Evolutionary conservation across 2,329 filamentous ascomycete genomes (phyloP), one percentile per base, ranked within the genome.

Genomic region (Ascochyta lentis): DNA sequence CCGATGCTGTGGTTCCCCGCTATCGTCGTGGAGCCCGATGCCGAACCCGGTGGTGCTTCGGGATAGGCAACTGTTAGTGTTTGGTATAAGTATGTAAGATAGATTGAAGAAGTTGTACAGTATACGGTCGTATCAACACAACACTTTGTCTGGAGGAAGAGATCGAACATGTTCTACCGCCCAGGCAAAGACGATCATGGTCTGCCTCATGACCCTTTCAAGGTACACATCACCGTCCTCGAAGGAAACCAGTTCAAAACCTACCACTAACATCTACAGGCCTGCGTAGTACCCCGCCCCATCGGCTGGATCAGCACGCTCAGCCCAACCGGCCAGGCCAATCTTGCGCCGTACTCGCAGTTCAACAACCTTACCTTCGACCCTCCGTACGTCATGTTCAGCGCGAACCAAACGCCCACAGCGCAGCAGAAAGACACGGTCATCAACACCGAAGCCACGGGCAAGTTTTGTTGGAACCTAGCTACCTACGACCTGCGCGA

Each of bases 341-440:
- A 87, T 61, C 79, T 87, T 2, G 85, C 84, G 0, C 85, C 85
- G 0, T 87, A 84, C 72, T 81, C 76, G 0, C 85, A 87, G 71
- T 87, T 87, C 78, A 86, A 83, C 70, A 87, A 87, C 60, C 78
- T 87, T 0, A 86, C 83, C 29, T 87, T 86, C 71, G 83, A 86
- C 66, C 85, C 84, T 0, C 85, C 85, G 0, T 86, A 85, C 64
- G 81, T 87, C 26, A 84, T 87, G 81, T 87, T 88, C 78, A 77
- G 76, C 31, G 79, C 82, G 3, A 87, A 87, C 71, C 82, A 86
- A 67, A 84, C 80, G 0, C 72, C 78, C 0, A 59, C 70, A 8
- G 67, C 65, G 2, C 47, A 63, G 0, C 80, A 81, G 54, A 87
- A 87, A 67, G 84, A 87, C 71, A 85, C 80, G 0, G 83, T 84